Base-by-base conservation (phyloP, 2,329 filamentous ascomycete species). In the Lachnellula suecica region DNA sequence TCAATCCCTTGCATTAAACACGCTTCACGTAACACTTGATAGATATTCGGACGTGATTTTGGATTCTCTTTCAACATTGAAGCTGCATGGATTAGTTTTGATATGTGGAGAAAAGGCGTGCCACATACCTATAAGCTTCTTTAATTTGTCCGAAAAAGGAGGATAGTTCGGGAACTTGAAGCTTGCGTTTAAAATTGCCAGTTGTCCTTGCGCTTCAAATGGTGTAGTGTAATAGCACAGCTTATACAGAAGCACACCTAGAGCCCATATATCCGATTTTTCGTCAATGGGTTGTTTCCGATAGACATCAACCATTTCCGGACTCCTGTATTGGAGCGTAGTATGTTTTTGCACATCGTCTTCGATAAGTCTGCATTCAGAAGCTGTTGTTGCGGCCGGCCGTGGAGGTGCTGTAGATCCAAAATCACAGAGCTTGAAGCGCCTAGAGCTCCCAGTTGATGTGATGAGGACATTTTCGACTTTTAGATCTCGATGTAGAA, bases 281-380 rank as follows among this genome's bases (percentile, higher is more conserved):
- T 99, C 94, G 67, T 99, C 91, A 67, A 99, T 96, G 1, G 94
- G 91, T 63, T 92, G 90, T 71, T 95, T 96, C 58, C 92, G 82
- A 73, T 97, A 99, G 22, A 99, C 94, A 66, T 99, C 94, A 55
- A 99, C 87, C 94, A 99, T 99, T 73, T 99, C 94, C 5, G 94
- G 94, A 68, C 93, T 97, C 60, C 94, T 83, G 70, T 99, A 99
- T 70, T 99, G 94, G 72, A 99, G 80, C 1, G 94, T 99, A 0
- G 94, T 99, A 69, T 99, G 93, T 65, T 90, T 89, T 72, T 97
- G 94, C 11, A 99, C 87, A 71, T 99, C 94, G 68, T 99, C 94
- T 71, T 99, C 94, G 66, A 97, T 91, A 62, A 95, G 72, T 52
- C 93, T 85, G 60, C 93, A 96, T 71, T 99, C 94, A 35, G 86